Evolutionary conservation across 2,329 filamentous ascomycete genomes (phyloP), one percentile per base, ranked within the genome.

Genomic region (Fusarium sp.): DNA sequence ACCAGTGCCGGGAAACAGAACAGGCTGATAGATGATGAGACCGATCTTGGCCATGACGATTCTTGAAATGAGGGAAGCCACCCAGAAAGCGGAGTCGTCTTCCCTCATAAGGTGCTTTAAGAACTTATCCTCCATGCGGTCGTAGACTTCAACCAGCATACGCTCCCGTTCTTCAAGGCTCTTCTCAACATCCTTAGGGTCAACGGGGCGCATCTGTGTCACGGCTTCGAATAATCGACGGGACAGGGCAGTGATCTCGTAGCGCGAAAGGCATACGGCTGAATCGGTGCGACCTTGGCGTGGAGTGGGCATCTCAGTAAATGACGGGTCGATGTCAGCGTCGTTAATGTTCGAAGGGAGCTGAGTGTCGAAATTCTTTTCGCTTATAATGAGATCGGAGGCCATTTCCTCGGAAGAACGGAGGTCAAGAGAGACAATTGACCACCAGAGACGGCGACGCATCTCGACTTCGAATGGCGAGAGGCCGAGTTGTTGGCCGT

Each of bases 391-490:
- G 22, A 71, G 53, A 40, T 71, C 68, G 3, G 68, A 62, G 4
- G 63, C 68, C 68, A 71, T 65, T 13, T 71, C 67, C 7, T 70
- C 68, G 13, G 67, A 53, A 11, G 67, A 69, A 15, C 68, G 68
- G 7, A 71, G 49, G 28, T 70, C 68, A n/a, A 70, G 52, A 21
- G 67, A 44, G 14, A 71, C 54, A 11, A 70, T 64, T 4, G 59
- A 49, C 68, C 68, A 70, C 68, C 68, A 70, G 21, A 70, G 65
- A n/a, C 68, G 67, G 4, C 68, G 68, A 3, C 68, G 68, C 67
- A 71, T 70, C 64, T 70, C 68, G 13, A 71, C 68, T n/a, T 70
- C 68, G 13, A 70, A 70, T 1, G 68, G 68, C 1, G 64, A 36
- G 6, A 70, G 53, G 2, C 60, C 56, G 7, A 70, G 53, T 19